These are phyloP conservation scores for Bipolaris sorokiniana DNA, from an alignment of 2,329 filamentous ascomycete genomes.

Conservation along the genomic window DNA sequence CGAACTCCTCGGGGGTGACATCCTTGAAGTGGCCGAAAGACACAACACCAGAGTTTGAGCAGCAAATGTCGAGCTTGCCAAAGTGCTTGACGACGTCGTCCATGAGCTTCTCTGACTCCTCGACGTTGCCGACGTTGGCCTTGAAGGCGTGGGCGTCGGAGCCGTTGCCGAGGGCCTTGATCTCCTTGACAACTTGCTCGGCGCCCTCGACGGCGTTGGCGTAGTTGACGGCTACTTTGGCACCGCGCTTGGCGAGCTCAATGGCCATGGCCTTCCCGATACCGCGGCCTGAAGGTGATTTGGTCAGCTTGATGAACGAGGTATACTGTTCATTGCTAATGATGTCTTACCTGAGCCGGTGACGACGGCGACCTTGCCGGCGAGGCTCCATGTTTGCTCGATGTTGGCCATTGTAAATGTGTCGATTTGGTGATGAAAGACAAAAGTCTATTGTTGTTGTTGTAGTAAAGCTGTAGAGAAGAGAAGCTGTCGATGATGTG, in stretches of 20 bases:
- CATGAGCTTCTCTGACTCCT: slow-evolving; percentile 69
- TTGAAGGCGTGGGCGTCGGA: slow-evolving; percentile 68
- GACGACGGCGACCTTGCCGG: slow-evolving; percentile 62
- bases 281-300: slow-evolving; percentile 59
- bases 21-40: slow-evolving; percentile 61
- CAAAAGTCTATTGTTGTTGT: too few species aligned
- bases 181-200: slow-evolving; percentile 68
- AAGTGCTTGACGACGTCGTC: slow-evolving; percentile 67
- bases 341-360: slow-evolving; percentile 56
- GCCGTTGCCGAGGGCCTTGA: slow-evolving; percentile 66
- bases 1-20: slow-evolving; percentile 61
- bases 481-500: slow-evolving; percentile 7
- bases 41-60: slow-evolving; percentile 69
- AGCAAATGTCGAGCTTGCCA: slow-evolving; percentile 72
- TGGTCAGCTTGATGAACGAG: slow-evolving; percentile 24
- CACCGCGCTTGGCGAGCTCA: slow-evolving; percentile 69
- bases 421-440: slow-evolving; percentile 17
- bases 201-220: slow-evolving; percentile 69
- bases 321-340: background rate
- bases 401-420: slow-evolving; percentile 48
- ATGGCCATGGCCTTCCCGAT: slow-evolving; percentile 71
- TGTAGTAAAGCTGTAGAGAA: background rate
- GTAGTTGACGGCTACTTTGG: slow-evolving; percentile 71
- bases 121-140: slow-evolving; percentile 70
- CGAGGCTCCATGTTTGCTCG: slow-evolving; percentile 57